These are phyloP conservation scores for Periconia sp. DNA, from an alignment of 2,329 filamentous ascomycete genomes.

Conservation along the genomic window DNA sequence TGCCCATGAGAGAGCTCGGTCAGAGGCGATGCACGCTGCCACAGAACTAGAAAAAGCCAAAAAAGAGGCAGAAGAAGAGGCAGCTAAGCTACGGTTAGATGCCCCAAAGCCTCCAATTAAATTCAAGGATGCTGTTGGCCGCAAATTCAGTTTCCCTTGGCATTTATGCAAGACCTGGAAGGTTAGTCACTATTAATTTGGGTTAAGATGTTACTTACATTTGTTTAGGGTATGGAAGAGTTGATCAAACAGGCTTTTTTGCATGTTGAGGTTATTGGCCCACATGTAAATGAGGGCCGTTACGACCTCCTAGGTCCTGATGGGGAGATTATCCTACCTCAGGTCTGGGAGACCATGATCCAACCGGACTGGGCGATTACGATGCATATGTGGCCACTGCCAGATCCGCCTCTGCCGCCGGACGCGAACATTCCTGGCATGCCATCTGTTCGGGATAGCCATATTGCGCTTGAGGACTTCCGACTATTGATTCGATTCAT, in stretches of 20 bases:
- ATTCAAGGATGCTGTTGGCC: conserved; percentile 25
- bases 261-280: conserved; percentile 51
- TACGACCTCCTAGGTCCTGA: conserved; percentile 55
- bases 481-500: too few relatives aligned
- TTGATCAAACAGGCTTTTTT: conserved; percentile 55
- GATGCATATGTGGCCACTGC: conserved; percentile 55
- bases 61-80: conserved; percentile 53
- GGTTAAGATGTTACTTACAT: conserved; percentile 44
- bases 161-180: conserved; percentile 22
- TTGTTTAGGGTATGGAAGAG: conserved; percentile 62
- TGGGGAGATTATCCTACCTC: conserved; percentile 54
- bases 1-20: conserved; percentile 56
- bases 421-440: too few relatives aligned
- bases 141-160: conserved; percentile 23
- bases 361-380: conserved; percentile 53
- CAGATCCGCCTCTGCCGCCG: conserved; percentile 28
- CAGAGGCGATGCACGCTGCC: conserved; percentile 51
- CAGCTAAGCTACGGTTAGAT: conserved; percentile 49
- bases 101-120: conserved; percentile 47
- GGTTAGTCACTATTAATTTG: conserved; percentile 65
- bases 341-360: conserved; percentile 53
- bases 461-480: too few relatives aligned
- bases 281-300: conserved; percentile 50
- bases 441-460: too few relatives aligned
- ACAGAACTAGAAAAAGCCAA: conserved; percentile 56